A percentile compares a stretch with the other conserved stretches of the same genome.
Conservation (phyloP, 306 rosid genomes). For the Casuarina glauca region DNA sequence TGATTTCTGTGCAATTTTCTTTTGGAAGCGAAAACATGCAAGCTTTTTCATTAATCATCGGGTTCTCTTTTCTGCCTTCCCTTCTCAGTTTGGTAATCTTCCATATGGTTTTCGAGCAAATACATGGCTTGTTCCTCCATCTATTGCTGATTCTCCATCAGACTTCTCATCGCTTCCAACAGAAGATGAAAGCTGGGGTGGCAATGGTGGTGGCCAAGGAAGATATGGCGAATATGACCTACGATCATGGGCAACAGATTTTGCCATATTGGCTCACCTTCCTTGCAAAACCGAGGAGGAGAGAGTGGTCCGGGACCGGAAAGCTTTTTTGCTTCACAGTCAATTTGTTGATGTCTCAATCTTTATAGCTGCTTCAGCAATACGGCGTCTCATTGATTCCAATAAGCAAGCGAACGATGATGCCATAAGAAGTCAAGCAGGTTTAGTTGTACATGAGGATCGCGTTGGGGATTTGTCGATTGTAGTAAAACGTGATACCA, state of each 20-base stretch:
- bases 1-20: conserved; percentile 3
- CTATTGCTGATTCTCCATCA: conserved; percentile 63
- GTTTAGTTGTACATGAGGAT: conserved; percentile 49
- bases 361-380: conserved; percentile 71
- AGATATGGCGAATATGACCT: conserved; percentile 56
- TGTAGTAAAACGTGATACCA: conserved; percentile 43
- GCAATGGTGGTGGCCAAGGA: conserved; percentile 85
- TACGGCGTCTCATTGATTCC: conserved; percentile 48
- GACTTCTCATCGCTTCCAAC: conserved; percentile 59
- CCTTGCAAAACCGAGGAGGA: conserved; percentile 97
- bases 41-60: conserved; percentile 15
- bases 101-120: conserved; percentile 94
- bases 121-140: conserved; percentile 96
- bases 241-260: conserved; percentile 83
- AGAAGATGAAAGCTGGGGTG: conserved; percentile 96
- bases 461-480: conserved; percentile 66
- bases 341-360: conserved; percentile 77
- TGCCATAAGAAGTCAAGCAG: conserved; percentile 30
- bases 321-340: conserved; percentile 87
- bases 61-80: neutral
- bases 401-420: conserved; percentile 24
- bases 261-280: conserved; percentile 61
- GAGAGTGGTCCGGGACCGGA: conserved; percentile 84
- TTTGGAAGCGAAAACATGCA: neutral
- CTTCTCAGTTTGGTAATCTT: conserved; percentile 87